Base-by-base conservation (phyloP, 345 rosid species). In the Moricandia moricandioides region DNA sequence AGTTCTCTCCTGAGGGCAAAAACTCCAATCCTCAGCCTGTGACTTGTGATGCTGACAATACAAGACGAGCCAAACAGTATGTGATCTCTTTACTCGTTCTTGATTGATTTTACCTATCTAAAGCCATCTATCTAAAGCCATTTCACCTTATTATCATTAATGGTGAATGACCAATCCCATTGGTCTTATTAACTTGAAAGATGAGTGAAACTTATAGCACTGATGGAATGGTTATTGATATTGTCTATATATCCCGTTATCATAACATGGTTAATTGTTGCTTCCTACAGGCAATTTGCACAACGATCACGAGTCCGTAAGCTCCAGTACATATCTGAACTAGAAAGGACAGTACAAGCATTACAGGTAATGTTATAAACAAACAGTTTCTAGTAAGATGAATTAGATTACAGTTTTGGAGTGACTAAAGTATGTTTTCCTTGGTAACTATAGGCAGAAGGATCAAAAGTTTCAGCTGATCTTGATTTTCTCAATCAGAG, bases 281-380 rank as follows among this genome's bases (percentile, higher is more conserved):
- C 73, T 52, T 45, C 17, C 7, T 81, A 77, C 82, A 96, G 99
- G 89, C 99, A 92, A 90, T 96, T 92, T 61, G 99, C 99, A 72
- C 99, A 96, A 70, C 91, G 99, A 35, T 96, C 99, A 59, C 82
- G 99, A 72, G 98, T 92, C 24, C 90, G 99, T 24, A 96, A 96
- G 82, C 98, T 96, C 74, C 99, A 96, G 83, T 92, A 92, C 83
- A 96, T 96, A 81, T 93, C 99, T 82, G 99, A 96, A 84, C 82
- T 92, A 82, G 99, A 96, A 88, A 88, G 93, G 68, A 91, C 88
- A 82, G 99, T 96, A 34, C 98, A 96, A 83, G 86, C 89, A 82
- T 91, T 96, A 79, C 97, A 96, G 93, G 99, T 81, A 78, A 83
- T 81, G 78, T 49, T 49, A 5, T 45, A 9, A 13, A 40, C 31